Evolutionary conservation across 768 basidiomycete species (phyloP).

Genomic region (Termitomyces titanicus): DNA sequence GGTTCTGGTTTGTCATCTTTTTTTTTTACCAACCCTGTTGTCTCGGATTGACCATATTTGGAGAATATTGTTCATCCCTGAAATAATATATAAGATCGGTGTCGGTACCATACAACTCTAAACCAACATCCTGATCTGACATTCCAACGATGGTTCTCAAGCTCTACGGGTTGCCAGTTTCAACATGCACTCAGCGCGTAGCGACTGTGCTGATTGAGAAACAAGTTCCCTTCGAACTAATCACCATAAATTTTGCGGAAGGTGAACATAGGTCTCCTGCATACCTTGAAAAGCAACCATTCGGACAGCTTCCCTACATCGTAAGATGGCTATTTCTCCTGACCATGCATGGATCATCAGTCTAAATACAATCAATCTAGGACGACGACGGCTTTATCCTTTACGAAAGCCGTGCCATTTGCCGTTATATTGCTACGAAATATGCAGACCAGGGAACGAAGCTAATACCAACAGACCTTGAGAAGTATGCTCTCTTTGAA

Average conservation of each 20-base stretch:
- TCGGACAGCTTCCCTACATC: conserved; percentile 13
- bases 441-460: conserved; percentile 38
- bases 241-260: conserved; percentile 6
- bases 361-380: not conserved
- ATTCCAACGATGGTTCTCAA: conserved; percentile 14
- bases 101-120: too few relatives aligned
- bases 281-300: conserved; percentile 9
- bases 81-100: too few relatives aligned
- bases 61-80: too few relatives aligned
- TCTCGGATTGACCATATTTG: too few relatives aligned
- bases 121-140: too few relatives aligned
- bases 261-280: conserved; percentile 9
- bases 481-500: conserved; percentile 33
- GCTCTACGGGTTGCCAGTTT: conserved; percentile 11
- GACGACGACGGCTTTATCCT: conserved; percentile 37
- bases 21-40: too few relatives aligned
- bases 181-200: conserved; percentile 14
- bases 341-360: not conserved
- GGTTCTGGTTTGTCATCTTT: too few relatives aligned
- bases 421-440: conserved; percentile 47
- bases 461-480: conserved; percentile 37
- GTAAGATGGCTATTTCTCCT: not conserved
- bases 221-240: conserved; percentile 14
- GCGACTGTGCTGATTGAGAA: conserved; percentile 12
- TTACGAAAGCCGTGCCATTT: conserved; percentile 52